phyloP scores from a whole-genome alignment of 2,329 filamentous ascomycete genomes.

The Blastomyces parvus region DNA sequence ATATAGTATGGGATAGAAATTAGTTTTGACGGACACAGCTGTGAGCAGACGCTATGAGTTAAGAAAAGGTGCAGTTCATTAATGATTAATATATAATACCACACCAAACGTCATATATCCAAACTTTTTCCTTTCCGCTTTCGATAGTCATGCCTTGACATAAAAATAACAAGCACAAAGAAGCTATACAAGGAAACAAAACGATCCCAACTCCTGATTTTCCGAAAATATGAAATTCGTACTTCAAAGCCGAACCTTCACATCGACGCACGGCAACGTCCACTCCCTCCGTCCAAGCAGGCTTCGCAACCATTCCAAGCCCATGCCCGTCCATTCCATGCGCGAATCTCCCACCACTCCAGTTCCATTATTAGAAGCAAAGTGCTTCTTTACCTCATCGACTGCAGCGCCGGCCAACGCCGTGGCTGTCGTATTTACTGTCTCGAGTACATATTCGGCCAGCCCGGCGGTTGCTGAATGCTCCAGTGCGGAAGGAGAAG shows the following conservation, averaged over 20 bases:
- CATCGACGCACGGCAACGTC: conserved; percentile 82
- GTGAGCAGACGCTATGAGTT: not conserved
- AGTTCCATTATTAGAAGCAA: conserved; percentile 21
- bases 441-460: conserved; percentile 33
- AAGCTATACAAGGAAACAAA: not conserved
- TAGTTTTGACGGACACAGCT: not conserved
- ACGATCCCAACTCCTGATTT: not conserved
- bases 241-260: conserved; percentile 63
- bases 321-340: conserved; percentile 64
- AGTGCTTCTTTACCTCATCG: conserved; percentile 46
- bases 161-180: not conserved
- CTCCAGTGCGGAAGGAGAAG: conserved; percentile 13
- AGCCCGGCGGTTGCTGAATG: conserved; percentile 23
- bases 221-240: not conserved
- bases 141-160: not conserved
- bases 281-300: conserved; percentile 76
- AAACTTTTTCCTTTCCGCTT: not conserved
- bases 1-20: too few relatives aligned
- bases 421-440: conserved; percentile 60
- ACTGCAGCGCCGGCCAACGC: conserved; percentile 58
- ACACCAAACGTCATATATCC: conserved; percentile 1
- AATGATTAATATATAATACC: not conserved
- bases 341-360: conserved; percentile 30
- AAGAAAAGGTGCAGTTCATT: not conserved
- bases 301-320: conserved; percentile 76